phyloP scores from a whole-genome alignment of 2,329 filamentous ascomycete genomes.

The Gnomoniopsis smithogilvyi region DNA sequence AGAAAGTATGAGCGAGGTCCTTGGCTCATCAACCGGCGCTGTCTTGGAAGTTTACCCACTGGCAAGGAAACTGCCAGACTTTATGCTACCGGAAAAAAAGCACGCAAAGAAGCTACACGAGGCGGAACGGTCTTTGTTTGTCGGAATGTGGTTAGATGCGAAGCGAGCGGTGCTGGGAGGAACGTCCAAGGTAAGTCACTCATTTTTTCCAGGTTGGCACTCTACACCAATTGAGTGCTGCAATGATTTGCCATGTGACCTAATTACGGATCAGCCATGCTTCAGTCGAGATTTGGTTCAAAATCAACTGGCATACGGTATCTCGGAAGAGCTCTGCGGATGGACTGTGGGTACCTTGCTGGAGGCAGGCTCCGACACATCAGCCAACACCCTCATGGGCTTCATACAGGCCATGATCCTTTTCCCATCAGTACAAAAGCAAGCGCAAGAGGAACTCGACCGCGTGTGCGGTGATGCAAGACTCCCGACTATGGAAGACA shows the following conservation, averaged over 20 bases:
- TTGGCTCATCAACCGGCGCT: slow-evolving; percentile 36
- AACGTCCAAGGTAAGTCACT: slow-evolving; percentile 21
- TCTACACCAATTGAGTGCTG: no score
- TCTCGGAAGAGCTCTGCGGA: slow-evolving; percentile 29
- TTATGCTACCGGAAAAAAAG: slow-evolving; percentile 32
- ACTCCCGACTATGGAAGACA: slow-evolving; percentile 36
- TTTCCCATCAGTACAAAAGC: slow-evolving; percentile 38
- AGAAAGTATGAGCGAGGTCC: slow-evolving; percentile 24
- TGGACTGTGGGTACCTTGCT: slow-evolving; percentile 35
- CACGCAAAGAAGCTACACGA: slow-evolving; percentile 40
- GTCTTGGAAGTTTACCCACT: slow-evolving; percentile 45
- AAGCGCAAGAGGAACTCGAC: slow-evolving; percentile 38
- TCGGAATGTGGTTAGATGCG: slow-evolving; percentile 36
- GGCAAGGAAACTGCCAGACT: slow-evolving; percentile 41
- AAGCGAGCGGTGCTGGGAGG: slow-evolving; percentile 31
- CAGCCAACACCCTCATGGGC: slow-evolving; percentile 35
- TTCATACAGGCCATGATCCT: slow-evolving; percentile 46
- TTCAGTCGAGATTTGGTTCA: slow-evolving; percentile 25
- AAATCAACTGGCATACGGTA: slow-evolving; percentile 19
- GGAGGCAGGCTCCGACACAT: slow-evolving; percentile 42
- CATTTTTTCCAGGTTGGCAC: background rate
- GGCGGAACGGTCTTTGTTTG: slow-evolving; percentile 39
- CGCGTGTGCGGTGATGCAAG: slow-evolving; percentile 35
- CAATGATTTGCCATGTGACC: background rate
- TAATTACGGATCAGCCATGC: slow-evolving; percentile 23